Conservation (phyloP, 345 rosid genomes). For the Odontarrhena argentea region DNA sequence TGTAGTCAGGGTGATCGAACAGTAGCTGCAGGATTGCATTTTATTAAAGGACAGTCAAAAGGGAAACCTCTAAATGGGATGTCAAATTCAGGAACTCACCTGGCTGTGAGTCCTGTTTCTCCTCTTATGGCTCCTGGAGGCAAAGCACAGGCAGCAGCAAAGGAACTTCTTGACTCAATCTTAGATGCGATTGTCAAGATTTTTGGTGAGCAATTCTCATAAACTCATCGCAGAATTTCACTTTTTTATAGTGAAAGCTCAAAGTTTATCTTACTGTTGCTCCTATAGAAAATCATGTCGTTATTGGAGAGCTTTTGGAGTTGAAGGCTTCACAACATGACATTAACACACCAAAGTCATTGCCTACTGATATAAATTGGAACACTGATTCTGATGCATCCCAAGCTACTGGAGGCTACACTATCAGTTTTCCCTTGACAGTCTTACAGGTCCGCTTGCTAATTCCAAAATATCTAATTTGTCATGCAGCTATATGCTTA, state of each 20-base stretch:
- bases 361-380: slow-evolving; percentile 64
- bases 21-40: slow-evolving; percentile 50
- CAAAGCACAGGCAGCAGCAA: slow-evolving; percentile 88
- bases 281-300: slow-evolving; percentile 81
- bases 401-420: slow-evolving; percentile 90
- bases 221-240: slow-evolving; percentile 25
- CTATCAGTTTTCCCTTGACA: slow-evolving; percentile 89
- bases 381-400: slow-evolving; percentile 77
- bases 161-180: slow-evolving; percentile 89
- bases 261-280: slow-evolving; percentile 23
- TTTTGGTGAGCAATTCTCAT: slow-evolving; percentile 66
- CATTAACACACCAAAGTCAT: slow-evolving; percentile 67
- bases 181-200: slow-evolving; percentile 76
- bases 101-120: slow-evolving; percentile 96
- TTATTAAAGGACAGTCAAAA: slow-evolving; percentile 67
- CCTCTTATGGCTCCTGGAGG: slow-evolving; percentile 96
- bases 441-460: slow-evolving; percentile 72
- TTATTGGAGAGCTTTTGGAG: slow-evolving; percentile 93
- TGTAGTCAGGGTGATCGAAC: slow-evolving; percentile 54
- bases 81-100: slow-evolving; percentile 60
- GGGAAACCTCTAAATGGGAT: slow-evolving; percentile 83
- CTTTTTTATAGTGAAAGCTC: slow-evolving; percentile 26
- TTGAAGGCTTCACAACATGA: slow-evolving; percentile 65
- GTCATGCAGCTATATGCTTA: slow-evolving; percentile 24
- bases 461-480: slow-evolving; percentile 20